Evolutionary conservation across 2,329 filamentous ascomycete species (phyloP), one percentile per base, ranked within the genome.

Genomic region (Rhynchosporium secalis): DNA sequence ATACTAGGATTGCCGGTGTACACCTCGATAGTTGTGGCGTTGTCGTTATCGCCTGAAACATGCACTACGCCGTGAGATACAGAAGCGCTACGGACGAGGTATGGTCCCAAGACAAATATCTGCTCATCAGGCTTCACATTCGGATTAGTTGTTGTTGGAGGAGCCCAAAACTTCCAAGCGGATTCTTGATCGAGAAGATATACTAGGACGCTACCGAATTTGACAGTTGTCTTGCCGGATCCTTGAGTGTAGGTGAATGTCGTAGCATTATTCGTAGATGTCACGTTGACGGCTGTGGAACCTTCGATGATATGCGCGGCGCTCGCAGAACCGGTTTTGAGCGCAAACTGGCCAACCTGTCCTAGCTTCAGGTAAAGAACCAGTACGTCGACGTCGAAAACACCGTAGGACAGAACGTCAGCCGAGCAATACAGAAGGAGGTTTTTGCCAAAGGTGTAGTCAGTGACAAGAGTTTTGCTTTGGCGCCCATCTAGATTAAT

Each of bases 161-260:
- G 79, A 1, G 82, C 82, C 74, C 81, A 86, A 69, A 86, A 83
- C 5, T 79, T 80, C 79, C 81, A 86, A 1, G 81, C 83, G 0
- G 81, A 78, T 10, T 77, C 71, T 28, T 79, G 76, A 48, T 85
- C 82, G 3, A 86, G 75, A 4, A 86, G 75, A 60, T 83, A 83
- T 3, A 81, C 73, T 0, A 83, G 62, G 2, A 81, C 74, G 0
- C 79, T 78, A 56, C 82, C 80, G 58, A 84, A 80, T 45, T 78
- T 73, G 1, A 86, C 68, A 0, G 78, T 76, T 0, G 79, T 81
- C 2, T 75, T 66, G 0, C 81, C 81, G 6, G 76, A 65, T 2
- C 70, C 73, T 72, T 85, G 82, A 0, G 73, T 79, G 62, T 82
- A 85, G 0, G 71, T 76, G 59, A 81, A 79, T 31, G 72, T 69